These are phyloP conservation scores for Marasmius sp. DNA, from an alignment of 1,284 basidiomycete genomes.

Conservation along the genomic window DNA sequence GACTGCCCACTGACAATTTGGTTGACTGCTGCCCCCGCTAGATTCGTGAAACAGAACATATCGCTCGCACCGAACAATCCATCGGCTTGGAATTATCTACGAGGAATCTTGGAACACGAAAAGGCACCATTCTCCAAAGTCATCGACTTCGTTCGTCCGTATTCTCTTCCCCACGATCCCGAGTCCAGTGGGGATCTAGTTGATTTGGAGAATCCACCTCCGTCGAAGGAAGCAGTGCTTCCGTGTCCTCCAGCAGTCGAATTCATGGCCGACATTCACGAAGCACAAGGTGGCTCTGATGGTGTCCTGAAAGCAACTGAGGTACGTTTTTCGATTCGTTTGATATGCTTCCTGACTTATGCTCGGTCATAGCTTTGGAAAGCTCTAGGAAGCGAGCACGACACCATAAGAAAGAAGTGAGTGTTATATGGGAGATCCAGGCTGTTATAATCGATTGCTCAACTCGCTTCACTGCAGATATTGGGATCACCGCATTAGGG, in stretches of 20 bases:
- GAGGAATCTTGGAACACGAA: constrained; percentile 68
- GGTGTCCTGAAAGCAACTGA: constrained; percentile 48
- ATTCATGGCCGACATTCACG: constrained; percentile 80
- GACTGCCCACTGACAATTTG: background rate
- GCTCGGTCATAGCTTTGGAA: constrained; percentile 58
- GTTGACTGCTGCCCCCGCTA: constrained; percentile 17
- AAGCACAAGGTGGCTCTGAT: constrained; percentile 48
- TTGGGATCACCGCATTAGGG: constrained; percentile 13
- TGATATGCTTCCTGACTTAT: constrained; percentile 6
- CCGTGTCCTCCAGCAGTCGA: constrained; percentile 81
- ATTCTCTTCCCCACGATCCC: constrained; percentile 43
- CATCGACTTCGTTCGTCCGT: constrained; percentile 63
- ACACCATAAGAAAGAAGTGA: constrained; percentile 78
- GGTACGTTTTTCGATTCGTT: constrained; percentile 33
- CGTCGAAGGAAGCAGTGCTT: constrained; percentile 65
- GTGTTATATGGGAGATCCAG: constrained; percentile 22
- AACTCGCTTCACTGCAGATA: constrained; percentile 2
- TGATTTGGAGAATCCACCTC: constrained; percentile 74
- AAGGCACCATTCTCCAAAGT: constrained; percentile 58
- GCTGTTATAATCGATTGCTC: background rate
- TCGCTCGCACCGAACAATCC: constrained; percentile 88
- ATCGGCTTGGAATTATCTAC: constrained; percentile 93
- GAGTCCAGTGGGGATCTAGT: constrained; percentile 43
- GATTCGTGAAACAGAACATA: constrained; percentile 74
- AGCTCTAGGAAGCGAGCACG: constrained; percentile 67